Percentiles rank a stretch among this genome's conserved stretches.
These are phyloP conservation scores for Picochlorum sp. DNA, from an alignment of 139 green algal species.

Conservation along the genomic window DNA sequence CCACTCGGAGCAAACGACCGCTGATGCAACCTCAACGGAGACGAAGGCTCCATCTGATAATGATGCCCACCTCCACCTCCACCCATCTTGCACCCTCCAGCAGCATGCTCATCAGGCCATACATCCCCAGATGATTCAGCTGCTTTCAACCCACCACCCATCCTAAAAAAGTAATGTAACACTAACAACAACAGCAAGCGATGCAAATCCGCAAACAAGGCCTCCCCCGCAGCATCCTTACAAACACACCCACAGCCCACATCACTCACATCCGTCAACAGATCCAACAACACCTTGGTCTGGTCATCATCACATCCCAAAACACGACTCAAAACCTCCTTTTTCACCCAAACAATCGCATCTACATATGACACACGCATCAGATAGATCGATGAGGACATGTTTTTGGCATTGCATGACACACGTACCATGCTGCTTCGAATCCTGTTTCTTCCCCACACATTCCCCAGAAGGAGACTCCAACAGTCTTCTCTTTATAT, in stretches of 20 bases:
- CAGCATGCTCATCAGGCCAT: constrained; percentile 42
- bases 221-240: no score
- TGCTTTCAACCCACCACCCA: no score
- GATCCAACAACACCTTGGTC: not conserved
- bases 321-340: not conserved
- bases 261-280: constrained; percentile 1
- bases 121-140: constrained; percentile 35
- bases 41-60: constrained; percentile 17
- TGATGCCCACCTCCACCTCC: not conserved
- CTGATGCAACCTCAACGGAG: constrained; percentile 16
- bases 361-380: no score
- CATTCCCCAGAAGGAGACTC: not conserved
- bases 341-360: not conserved
- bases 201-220: constrained; percentile 35
- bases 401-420: no score
- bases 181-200: constrained; percentile 63
- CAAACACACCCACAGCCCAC: not conserved
- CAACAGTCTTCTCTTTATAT: not conserved
- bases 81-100: no score
- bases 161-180: constrained; percentile 48
- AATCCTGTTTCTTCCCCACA: no score
- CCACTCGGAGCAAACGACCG: no score
- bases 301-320: not conserved
- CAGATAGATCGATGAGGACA: no score
- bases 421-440: no score